These are phyloP conservation scores for Acer campestre DNA, from an alignment of 345 rosid genomes.

Conservation along the genomic window DNA sequence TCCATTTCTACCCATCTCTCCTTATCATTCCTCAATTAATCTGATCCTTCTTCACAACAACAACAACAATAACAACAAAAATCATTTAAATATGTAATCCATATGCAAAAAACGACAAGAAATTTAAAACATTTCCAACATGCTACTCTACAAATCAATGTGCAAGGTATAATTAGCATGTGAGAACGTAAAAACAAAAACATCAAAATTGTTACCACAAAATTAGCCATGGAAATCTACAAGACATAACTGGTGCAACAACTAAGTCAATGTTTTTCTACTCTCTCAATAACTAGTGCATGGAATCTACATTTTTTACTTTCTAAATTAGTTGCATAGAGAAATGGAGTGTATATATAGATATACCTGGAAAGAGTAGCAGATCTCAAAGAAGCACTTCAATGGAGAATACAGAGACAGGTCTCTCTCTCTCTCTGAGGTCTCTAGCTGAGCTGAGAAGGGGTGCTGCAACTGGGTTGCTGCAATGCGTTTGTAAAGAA, in stretches of 20 bases:
- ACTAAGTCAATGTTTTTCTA: not conserved
- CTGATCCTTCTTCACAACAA: conserved; percentile 5
- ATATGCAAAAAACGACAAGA: not conserved
- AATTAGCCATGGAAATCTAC: not conserved
- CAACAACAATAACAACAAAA: not conserved
- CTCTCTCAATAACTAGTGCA: not conserved
- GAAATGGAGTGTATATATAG: conserved; percentile 4
- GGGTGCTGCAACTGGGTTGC: not conserved
- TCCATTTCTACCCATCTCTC: conserved; percentile 89
- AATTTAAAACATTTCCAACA: not conserved
- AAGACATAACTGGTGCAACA: not conserved
- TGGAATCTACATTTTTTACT: too few species aligned
- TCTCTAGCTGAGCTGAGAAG: not conserved
- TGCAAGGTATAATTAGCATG: not conserved
- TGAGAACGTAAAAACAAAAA: not conserved
- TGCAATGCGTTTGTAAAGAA: not conserved
- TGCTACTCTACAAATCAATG: not conserved
- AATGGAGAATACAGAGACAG: not conserved
- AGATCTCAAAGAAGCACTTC: conserved; percentile 32
- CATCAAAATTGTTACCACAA: conserved; percentile 8
- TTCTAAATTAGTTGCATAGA: not conserved
- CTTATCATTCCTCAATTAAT: conserved; percentile 39
- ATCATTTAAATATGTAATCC: not conserved
- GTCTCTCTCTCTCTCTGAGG: too few species aligned
- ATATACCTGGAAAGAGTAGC: conserved; percentile 14